phyloP scores from a whole-genome alignment of 2,329 filamentous ascomycete genomes.

The Epichloe glyceriae region DNA sequence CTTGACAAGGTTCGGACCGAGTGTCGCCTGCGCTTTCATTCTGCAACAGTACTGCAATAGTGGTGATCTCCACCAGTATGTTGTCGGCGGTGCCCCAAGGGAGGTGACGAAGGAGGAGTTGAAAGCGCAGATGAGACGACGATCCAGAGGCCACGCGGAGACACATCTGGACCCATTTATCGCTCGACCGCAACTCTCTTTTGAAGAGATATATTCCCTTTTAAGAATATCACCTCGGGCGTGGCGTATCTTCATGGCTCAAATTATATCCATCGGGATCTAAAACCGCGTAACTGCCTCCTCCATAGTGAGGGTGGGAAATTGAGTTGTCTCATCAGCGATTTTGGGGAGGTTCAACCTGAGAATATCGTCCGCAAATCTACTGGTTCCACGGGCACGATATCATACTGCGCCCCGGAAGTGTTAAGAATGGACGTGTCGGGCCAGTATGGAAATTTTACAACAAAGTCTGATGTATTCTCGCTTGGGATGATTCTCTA shows the following conservation, averaged over 20 bases:
- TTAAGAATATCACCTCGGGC: conserved; percentile 87
- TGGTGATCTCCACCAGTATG: conserved; percentile 79
- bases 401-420: conserved; percentile 95
- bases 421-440: conserved; percentile 58
- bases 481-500: conserved; percentile 97
- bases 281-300: conserved; percentile 93
- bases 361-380: conserved; percentile 73
- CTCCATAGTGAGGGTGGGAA: conserved; percentile 63
- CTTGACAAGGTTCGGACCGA: conserved; percentile 76
- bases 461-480: conserved; percentile 95
- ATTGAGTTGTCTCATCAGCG: conserved; percentile 77
- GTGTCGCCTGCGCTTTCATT: conserved; percentile 90
- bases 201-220: conserved; percentile 97
- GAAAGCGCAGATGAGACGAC: conserved; percentile 74
- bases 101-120: conserved; percentile 67
- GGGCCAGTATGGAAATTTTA: conserved; percentile 82
- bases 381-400: conserved; percentile 86
- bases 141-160: conserved; percentile 66
- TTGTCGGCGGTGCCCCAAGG: conserved; percentile 54
- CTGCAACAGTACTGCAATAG: conserved; percentile 95
- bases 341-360: conserved; percentile 92
- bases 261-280: conserved; percentile 89
- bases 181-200: conserved; percentile 37
- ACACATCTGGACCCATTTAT: conserved; percentile 35
- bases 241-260: conserved; percentile 79